These are phyloP conservation scores for Mycena indigotica DNA, from an alignment of 768 basidiomycete species.

Conservation along the genomic window DNA sequence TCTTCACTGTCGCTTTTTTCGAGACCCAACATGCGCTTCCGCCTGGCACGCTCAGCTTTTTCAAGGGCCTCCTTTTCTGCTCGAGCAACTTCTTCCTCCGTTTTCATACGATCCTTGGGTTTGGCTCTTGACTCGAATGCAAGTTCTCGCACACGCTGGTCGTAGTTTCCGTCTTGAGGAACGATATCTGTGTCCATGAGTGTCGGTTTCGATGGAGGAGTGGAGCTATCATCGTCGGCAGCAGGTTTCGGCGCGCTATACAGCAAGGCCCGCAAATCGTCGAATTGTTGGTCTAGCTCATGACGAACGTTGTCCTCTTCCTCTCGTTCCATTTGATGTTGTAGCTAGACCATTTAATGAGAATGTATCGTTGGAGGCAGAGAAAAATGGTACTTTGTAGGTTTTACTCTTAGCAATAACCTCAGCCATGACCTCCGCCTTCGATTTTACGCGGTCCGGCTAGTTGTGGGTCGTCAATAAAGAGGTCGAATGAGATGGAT, in stretches of 20 bases:
- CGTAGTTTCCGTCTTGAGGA: slow-evolving; percentile 74
- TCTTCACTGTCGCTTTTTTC: slow-evolving; percentile 69
- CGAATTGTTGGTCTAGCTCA: slow-evolving; percentile 87
- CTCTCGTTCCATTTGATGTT: slow-evolving; percentile 86
- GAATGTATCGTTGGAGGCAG: background rate
- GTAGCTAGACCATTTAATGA: slow-evolving; percentile 52
- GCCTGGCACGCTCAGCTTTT: slow-evolving; percentile 77
- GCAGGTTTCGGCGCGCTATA: slow-evolving; percentile 55
- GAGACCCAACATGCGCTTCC: slow-evolving; percentile 84
- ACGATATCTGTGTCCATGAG: slow-evolving; percentile 23
- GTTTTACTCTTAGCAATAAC: slow-evolving; percentile 97
- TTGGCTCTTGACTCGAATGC: slow-evolving; percentile 93
- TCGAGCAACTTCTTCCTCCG: slow-evolving; percentile 89
- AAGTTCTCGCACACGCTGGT: slow-evolving; percentile 88
- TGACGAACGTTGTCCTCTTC: slow-evolving; percentile 83
- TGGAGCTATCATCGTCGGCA: slow-evolving; percentile 40
- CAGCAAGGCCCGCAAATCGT: slow-evolving; percentile 74
- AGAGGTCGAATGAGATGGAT: background rate
- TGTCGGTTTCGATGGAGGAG: slow-evolving; percentile 31
- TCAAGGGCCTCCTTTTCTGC: slow-evolving; percentile 87
- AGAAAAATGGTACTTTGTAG: slow-evolving; percentile 68
- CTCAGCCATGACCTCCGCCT: slow-evolving; percentile 97
- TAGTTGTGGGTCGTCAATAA: slow-evolving; percentile 32
- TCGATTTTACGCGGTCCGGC: slow-evolving; percentile 86
- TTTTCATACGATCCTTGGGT: slow-evolving; percentile 93